Evolutionary conservation across 2,329 filamentous ascomycete species (phyloP).

Genomic region (Rutstroemia sydowiana): DNA sequence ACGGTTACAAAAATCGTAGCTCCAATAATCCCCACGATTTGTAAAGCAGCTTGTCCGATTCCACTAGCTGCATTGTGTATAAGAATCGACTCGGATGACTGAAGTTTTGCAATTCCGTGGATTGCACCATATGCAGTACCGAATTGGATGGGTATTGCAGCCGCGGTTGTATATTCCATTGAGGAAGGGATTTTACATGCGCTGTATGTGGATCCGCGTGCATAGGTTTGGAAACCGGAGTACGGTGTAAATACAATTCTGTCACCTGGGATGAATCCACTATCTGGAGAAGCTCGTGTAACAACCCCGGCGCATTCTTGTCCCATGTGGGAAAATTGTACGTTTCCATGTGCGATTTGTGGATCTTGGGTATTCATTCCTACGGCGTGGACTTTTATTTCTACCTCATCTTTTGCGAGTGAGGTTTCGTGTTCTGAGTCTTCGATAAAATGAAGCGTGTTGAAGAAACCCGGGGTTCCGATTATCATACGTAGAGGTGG

Average conservation of each 20-base stretch:
- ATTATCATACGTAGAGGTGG: slow-evolving; percentile 5
- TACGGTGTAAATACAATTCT: slow-evolving; percentile 8
- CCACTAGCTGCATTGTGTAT: slow-evolving; percentile 29
- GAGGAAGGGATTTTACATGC: background rate
- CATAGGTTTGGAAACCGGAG: background rate
- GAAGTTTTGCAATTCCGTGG: slow-evolving; percentile 11
- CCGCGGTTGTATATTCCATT: slow-evolving; percentile 11
- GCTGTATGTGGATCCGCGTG: background rate
- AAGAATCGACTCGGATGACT: slow-evolving; percentile 23
- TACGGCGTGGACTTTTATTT: background rate
- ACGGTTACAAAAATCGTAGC: slow-evolving; percentile 28
- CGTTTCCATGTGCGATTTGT: background rate
- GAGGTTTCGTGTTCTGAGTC: background rate
- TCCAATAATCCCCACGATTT: slow-evolving; percentile 23
- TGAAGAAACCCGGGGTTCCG: slow-evolving; percentile 10
- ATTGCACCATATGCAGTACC: slow-evolving; percentile 19
- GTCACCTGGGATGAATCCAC: slow-evolving; percentile 11
- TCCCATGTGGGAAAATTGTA: slow-evolving; percentile 8
- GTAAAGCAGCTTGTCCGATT: slow-evolving; percentile 28
- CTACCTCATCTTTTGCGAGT: background rate
- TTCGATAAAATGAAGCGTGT: slow-evolving; percentile 13
- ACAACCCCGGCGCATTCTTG: slow-evolving; percentile 13
- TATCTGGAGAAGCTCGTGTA: slow-evolving; percentile 9
- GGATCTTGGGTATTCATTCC: background rate
- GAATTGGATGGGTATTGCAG: slow-evolving; percentile 18